Percentiles rank a stretch among this genome's conserved stretches.
phyloP scores from a whole-genome alignment of 768 basidiomycete species.

The Gloeophyllum trabeum region DNA sequence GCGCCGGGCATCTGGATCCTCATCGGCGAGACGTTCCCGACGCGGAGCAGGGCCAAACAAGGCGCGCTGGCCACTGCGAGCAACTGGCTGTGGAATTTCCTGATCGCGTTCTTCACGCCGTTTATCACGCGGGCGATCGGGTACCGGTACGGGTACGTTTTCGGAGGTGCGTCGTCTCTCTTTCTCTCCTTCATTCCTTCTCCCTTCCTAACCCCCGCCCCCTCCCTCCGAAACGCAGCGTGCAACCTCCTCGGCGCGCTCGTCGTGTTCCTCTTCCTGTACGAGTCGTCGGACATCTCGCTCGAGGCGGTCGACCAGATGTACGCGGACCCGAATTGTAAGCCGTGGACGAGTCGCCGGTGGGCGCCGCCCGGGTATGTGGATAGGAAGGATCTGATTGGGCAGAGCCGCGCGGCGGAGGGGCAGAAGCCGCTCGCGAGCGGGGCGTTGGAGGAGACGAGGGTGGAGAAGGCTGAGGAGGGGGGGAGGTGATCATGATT shows the following conservation, averaged over 20 bases:
- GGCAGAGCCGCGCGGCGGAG: conserved; percentile 30
- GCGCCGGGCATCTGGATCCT: conserved; percentile 56
- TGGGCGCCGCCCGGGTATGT: conserved; percentile 53
- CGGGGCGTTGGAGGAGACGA: conserved; percentile 13
- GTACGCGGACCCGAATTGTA: conserved; percentile 54
- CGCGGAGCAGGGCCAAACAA: conserved; percentile 61
- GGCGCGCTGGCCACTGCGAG: conserved; percentile 51
- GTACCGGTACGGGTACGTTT: conserved; percentile 61
- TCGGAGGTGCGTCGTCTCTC: conserved; percentile 26
- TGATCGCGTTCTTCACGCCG: conserved; percentile 71
- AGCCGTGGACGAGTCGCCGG: conserved; percentile 49
- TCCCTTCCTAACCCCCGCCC: neutral
- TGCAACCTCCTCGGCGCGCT: conserved; percentile 50
- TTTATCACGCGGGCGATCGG: conserved; percentile 47
- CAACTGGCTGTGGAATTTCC: conserved; percentile 65
- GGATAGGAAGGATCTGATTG: conserved; percentile 32
- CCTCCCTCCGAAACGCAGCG: conserved; percentile 7
- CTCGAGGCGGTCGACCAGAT: conserved; percentile 58
- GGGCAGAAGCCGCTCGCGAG: conserved; percentile 19
- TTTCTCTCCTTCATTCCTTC: neutral
- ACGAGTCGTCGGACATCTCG: conserved; percentile 57
- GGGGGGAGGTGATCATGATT: too few relatives aligned
- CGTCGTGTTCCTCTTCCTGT: conserved; percentile 64
- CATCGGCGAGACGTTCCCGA: conserved; percentile 69
- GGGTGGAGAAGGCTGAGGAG: conserved; percentile 19